These are phyloP conservation scores for Thuidium tamariscinum DNA, from an alignment of 225 moss, liverwort and hornwort genomes.

Conservation along the genomic window DNA sequence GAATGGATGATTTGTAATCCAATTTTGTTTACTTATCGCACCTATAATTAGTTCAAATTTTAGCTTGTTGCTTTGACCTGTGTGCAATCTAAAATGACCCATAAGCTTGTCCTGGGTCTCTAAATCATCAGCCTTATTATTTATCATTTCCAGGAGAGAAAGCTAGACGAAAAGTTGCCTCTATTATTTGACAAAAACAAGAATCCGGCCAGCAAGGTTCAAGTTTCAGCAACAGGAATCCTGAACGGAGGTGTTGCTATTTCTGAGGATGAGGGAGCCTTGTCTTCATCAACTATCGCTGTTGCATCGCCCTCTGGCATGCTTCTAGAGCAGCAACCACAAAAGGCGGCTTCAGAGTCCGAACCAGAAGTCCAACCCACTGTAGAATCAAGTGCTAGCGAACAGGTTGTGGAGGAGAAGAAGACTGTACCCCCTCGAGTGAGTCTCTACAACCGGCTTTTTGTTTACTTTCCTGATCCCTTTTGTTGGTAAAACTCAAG, in stretches of 20 bases:
- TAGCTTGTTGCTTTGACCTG: not conserved
- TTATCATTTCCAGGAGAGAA: constrained; percentile 19
- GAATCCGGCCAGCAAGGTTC: constrained; percentile 12
- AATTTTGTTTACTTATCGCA: not conserved
- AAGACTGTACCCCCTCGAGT: not conserved
- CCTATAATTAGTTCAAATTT: not conserved
- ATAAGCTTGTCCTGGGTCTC: not conserved
- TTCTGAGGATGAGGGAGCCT: constrained; percentile 7
- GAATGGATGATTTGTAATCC: not conserved
- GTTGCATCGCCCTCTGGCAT: constrained; percentile 48
- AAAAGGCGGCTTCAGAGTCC: not conserved
- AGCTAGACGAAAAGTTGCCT: constrained; percentile 33
- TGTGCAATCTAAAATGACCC: not conserved
- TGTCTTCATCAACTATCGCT: constrained; percentile 37
- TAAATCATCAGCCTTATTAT: not conserved
- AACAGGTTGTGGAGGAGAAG: not conserved
- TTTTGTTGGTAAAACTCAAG: not conserved
- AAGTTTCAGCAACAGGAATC: constrained; percentile 13
- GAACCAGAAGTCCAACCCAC: constrained; percentile 20
- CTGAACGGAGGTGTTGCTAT: constrained; percentile 17
- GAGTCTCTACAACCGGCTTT: not conserved
- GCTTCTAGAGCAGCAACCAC: constrained; percentile 41
- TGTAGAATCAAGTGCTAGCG: not conserved
- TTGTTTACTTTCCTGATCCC: not conserved
- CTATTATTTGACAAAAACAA: constrained; percentile 23